Evolutionary conservation across 2,329 filamentous ascomycete genomes (phyloP).

Genomic region (Stemphylium lycopersici): DNA sequence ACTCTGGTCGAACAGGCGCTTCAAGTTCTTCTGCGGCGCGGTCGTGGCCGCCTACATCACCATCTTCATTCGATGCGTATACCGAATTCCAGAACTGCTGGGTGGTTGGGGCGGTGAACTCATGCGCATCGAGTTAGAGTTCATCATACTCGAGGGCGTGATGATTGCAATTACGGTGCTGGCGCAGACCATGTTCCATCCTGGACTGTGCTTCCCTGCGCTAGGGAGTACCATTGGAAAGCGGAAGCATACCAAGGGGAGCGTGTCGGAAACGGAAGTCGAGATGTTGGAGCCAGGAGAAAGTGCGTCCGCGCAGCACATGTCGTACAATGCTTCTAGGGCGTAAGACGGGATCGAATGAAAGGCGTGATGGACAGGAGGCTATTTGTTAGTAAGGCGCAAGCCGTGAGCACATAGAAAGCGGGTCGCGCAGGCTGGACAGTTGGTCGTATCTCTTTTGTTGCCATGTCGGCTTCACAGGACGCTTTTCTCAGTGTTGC

Average conservation of each 20-base stretch:
- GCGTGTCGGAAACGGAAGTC: conserved; percentile 6
- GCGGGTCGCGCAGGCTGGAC: too few relatives aligned
- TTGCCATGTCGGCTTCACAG: not conserved
- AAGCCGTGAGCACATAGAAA: too few relatives aligned
- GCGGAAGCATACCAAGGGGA: conserved; percentile 4
- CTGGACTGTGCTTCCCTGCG: conserved; percentile 40
- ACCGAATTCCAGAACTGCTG: conserved; percentile 55
- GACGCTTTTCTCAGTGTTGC: too few relatives aligned
- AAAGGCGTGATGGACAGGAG: not conserved
- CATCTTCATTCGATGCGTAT: conserved; percentile 55
- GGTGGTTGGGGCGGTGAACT: conserved; percentile 52
- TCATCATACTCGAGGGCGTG: conserved; percentile 58
- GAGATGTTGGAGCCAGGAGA: conserved; percentile 9
- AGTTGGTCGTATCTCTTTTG: too few relatives aligned
- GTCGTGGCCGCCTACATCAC: conserved; percentile 49
- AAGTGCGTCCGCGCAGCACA: not conserved
- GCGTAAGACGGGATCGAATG: not conserved
- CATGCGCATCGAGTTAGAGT: conserved; percentile 55
- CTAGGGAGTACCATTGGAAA: conserved; percentile 19
- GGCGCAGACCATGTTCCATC: conserved; percentile 55
- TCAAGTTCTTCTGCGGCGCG: conserved; percentile 31
- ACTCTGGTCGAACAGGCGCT: conserved; percentile 19
- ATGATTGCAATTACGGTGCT: conserved; percentile 56
- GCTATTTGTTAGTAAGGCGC: not conserved
- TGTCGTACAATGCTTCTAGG: not conserved